phyloP scores from a whole-genome alignment of 73 alveolate genomes.

The Tetrahymena borealis region DNA sequence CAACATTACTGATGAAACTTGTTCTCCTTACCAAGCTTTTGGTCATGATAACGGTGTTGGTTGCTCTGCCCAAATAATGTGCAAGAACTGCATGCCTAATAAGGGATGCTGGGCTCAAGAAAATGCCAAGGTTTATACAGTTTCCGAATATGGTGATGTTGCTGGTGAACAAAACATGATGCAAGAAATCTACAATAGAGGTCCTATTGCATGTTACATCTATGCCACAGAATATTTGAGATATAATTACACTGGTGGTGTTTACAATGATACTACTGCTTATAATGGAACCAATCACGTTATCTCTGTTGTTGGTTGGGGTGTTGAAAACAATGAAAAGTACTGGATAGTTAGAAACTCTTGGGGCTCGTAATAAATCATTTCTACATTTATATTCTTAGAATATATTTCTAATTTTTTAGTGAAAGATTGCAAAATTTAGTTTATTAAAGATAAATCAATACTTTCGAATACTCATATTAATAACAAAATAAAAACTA shows the following conservation, averaged over 20 bases:
- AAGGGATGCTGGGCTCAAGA: constrained; percentile 56
- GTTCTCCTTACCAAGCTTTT: constrained; percentile 59
- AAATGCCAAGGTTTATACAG: constrained; percentile 40
- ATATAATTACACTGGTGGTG: constrained; percentile 62
- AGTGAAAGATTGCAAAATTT: constrained; percentile 43
- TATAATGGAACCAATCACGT: constrained; percentile 51
- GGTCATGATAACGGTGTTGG: constrained; percentile 53
- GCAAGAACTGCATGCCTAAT: constrained; percentile 61
- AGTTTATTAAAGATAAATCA: too few species aligned
- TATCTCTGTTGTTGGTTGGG: constrained; percentile 76
- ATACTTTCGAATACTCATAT: too few species aligned
- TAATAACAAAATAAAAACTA: too few species aligned
- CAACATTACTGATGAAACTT: constrained; percentile 71
- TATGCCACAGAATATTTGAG: constrained; percentile 48
- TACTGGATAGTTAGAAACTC: constrained; percentile 78
- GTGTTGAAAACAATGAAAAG: constrained; percentile 64
- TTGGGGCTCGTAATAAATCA: constrained; percentile 78
- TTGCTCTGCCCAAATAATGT: constrained; percentile 47
- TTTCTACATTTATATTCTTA: constrained; percentile 29
- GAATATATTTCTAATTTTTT: constrained; percentile 56
- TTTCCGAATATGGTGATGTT: constrained; percentile 45
- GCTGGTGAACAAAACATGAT: constrained; percentile 82
- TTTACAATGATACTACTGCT: constrained; percentile 56
- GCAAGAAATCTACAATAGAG: constrained; percentile 73
- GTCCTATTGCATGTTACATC: constrained; percentile 85